Conservation (phyloP, 2,329 filamentous ascomycete species). For the Corinectria fuckeliana region DNA sequence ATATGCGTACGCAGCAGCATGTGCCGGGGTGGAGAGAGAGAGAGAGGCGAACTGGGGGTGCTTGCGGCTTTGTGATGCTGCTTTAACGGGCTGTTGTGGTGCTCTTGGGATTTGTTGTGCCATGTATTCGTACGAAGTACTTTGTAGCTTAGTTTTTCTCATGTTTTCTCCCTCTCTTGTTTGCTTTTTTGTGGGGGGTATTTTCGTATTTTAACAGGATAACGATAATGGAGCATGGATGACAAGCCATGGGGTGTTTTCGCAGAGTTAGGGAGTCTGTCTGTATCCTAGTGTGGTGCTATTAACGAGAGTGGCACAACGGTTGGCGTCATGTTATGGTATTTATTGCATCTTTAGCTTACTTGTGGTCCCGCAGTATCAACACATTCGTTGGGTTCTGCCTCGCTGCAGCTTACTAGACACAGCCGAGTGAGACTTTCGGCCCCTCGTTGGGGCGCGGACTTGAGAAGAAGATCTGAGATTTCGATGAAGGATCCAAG, state of each 20-base stretch:
- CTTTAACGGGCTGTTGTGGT: neutral
- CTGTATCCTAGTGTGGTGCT: neutral
- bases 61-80: neutral
- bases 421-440: neutral
- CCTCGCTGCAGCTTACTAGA: neutral
- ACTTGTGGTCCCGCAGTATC: neutral
- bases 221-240: neutral
- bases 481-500: neutral
- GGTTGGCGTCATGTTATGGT: neutral
- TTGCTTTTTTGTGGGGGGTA: neutral
- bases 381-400: neutral
- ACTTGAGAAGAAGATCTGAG: neutral
- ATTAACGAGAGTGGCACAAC: neutral
- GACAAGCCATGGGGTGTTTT: neutral
- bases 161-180: neutral
- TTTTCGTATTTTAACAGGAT: neutral
- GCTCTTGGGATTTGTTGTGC: neutral
- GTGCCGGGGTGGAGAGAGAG: slow-evolving; percentile 14
- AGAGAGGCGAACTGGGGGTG: neutral
- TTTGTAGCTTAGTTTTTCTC: neutral
- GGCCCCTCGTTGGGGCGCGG: neutral
- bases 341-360: neutral
- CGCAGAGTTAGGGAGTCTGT: neutral
- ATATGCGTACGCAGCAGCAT: slow-evolving; percentile 5
- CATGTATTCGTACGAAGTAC: no score